Percentiles rank a stretch among this genome's conserved stretches.
phyloP scores from a whole-genome alignment of 2,329 filamentous ascomycete species.

The Bertia moriformis region DNA sequence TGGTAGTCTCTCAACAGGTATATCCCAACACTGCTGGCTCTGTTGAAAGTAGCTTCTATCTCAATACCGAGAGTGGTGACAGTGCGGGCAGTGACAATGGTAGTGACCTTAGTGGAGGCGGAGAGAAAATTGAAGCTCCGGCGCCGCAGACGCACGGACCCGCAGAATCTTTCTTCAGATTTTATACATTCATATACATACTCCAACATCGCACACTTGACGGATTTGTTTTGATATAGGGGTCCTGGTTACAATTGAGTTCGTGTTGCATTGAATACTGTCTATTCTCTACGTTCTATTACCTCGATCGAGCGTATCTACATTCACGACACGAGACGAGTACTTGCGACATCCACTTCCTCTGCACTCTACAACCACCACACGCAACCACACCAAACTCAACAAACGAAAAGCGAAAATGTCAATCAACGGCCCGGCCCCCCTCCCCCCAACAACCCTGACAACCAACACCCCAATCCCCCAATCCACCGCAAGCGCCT shows the following conservation, averaged over 20 bases:
- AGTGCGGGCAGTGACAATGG: no score
- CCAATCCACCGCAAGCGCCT: background rate
- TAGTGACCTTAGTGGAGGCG: background rate
- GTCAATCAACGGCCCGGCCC: background rate
- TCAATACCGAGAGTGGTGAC: no score
- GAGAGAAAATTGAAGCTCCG: slow-evolving; percentile 1
- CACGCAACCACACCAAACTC: background rate
- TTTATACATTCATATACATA: background rate
- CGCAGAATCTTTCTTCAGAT: background rate
- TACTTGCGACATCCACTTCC: background rate
- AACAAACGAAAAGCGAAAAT: background rate
- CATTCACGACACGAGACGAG: no score
- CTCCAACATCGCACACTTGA: no score
- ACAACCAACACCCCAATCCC: background rate
- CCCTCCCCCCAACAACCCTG: slow-evolving; percentile 1
- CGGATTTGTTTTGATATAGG: no score
- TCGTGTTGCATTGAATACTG: no score
- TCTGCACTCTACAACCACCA: background rate
- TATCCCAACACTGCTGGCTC: no score
- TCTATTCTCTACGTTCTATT: no score
- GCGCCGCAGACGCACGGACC: slow-evolving; percentile 1
- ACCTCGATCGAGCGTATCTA: no score
- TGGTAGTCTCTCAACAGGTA: no score
- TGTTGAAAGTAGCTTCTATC: no score
- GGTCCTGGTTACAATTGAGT: no score